phyloP scores from a whole-genome alignment of 164 flowering plant genomes.

The Kingdonia uniflora region DNA sequence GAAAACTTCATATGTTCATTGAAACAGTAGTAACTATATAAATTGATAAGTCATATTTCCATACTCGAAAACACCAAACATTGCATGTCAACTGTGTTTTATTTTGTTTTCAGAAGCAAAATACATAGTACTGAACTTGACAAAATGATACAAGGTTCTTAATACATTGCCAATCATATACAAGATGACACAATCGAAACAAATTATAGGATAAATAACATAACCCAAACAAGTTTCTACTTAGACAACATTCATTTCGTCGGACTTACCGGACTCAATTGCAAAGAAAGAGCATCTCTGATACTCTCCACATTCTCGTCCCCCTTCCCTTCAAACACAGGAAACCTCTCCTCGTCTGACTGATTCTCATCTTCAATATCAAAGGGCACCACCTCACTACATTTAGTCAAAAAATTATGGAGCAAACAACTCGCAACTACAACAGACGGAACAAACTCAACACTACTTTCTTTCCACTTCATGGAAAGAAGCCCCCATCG shows the following conservation, averaged over 20 bases:
- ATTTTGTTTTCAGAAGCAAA: too few relatives aligned
- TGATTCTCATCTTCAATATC: constrained; percentile 14
- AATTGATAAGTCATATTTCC: too few relatives aligned
- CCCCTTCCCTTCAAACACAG: constrained; percentile 33
- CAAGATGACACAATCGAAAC: too few relatives aligned
- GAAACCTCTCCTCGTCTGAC: constrained; percentile 22
- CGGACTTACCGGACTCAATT: constrained; percentile 37
- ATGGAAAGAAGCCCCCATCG: constrained; percentile 52
- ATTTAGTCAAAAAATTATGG: constrained; percentile 61
- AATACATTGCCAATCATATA: too few relatives aligned
- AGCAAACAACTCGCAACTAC: constrained; percentile 53
- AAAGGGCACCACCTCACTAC: constrained; percentile 32
- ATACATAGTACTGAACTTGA: too few relatives aligned
- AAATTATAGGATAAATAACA: too few relatives aligned
- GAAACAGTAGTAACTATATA: too few relatives aligned
- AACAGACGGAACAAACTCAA: constrained; percentile 54
- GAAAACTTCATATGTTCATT: too few relatives aligned
- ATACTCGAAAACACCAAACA: too few relatives aligned
- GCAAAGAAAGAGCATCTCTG: constrained; percentile 52
- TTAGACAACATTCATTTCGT: constrained; percentile 1
- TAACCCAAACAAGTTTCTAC: too few relatives aligned
- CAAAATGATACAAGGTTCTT: too few relatives aligned
- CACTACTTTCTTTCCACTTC: constrained; percentile 42
- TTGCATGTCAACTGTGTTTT: too few relatives aligned
- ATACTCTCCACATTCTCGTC: constrained; percentile 36